These are phyloP conservation scores for Beta lomatogona DNA, from an alignment of 179 eudicot genomes.

Conservation along the genomic window DNA sequence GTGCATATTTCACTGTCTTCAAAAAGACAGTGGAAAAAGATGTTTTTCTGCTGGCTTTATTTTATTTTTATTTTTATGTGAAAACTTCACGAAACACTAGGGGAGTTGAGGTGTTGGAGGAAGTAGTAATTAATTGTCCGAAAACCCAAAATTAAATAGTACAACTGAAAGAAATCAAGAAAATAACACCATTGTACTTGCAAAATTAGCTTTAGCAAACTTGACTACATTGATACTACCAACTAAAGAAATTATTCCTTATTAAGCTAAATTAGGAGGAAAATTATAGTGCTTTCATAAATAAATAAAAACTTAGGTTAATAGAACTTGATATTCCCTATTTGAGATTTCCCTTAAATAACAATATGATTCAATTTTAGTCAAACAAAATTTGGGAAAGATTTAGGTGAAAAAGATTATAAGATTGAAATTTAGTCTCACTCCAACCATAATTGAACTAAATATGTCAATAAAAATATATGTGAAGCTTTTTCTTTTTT, in stretches of 20 bases:
- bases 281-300: no score
- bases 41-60: conserved; percentile 35
- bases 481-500: neutral
- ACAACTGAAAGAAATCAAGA: neutral
- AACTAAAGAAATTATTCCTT: no score
- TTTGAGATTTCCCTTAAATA: no score
- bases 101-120: conserved; percentile 23
- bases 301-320: no score
- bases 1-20: conserved; percentile 23
- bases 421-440: neutral
- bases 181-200: neutral
- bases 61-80: neutral
- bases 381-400: neutral
- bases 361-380: no score
- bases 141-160: conserved; percentile 3
- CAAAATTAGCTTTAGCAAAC: no score
- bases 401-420: no score
- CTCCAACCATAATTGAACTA: neutral
- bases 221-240: no score
- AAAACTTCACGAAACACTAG: conserved; percentile 31
- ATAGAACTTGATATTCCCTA: no score
- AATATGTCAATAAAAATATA: neutral
- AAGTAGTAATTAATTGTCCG: conserved; percentile 13
- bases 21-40: conserved; percentile 35
- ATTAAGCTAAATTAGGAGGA: no score